Conservation (phyloP, 192 early-diverging fungal genomes). For the Bifiguratus adelaidae region DNA sequence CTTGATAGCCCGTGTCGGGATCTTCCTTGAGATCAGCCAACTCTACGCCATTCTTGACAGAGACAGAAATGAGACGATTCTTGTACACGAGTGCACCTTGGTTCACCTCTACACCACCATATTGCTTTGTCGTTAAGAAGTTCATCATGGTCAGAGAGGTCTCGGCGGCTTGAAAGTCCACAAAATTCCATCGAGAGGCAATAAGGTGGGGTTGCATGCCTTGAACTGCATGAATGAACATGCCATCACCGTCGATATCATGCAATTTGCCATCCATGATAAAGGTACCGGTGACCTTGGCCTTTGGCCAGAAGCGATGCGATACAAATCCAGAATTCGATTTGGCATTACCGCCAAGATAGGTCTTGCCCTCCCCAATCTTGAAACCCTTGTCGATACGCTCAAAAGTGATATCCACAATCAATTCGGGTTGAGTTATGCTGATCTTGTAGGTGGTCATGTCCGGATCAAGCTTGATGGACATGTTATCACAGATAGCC, state of each 20-base stretch:
- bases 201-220: slow-evolving; percentile 78
- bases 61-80: slow-evolving; percentile 58
- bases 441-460: slow-evolving; percentile 35
- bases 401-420: slow-evolving; percentile 58
- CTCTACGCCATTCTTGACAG: slow-evolving; percentile 61
- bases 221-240: slow-evolving; percentile 81
- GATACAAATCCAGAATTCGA: slow-evolving; percentile 46
- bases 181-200: slow-evolving; percentile 78
- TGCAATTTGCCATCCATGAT: slow-evolving; percentile 55
- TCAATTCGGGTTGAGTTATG: slow-evolving; percentile 48
- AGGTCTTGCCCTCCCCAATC: slow-evolving; percentile 72
- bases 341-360: slow-evolving; percentile 49
- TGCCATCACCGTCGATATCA: slow-evolving; percentile 57
- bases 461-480: slow-evolving; percentile 38
- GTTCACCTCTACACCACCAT: slow-evolving; percentile 55
- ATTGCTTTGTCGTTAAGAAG: slow-evolving; percentile 66
- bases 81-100: slow-evolving; percentile 64
- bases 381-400: slow-evolving; percentile 63
- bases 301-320: slow-evolving; percentile 79
- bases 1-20: slow-evolving; percentile 73
- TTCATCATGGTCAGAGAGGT: slow-evolving; percentile 59
- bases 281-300: slow-evolving; percentile 58
- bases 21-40: slow-evolving; percentile 53
- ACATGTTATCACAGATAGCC: slow-evolving; percentile 64
- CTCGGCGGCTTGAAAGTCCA: slow-evolving; percentile 58